A percentile compares a stretch with the other conserved stretches of the same genome.
Conservation (phyloP, 2,329 filamentous ascomycete genomes). For the Penicillium sclerotigenum region DNA sequence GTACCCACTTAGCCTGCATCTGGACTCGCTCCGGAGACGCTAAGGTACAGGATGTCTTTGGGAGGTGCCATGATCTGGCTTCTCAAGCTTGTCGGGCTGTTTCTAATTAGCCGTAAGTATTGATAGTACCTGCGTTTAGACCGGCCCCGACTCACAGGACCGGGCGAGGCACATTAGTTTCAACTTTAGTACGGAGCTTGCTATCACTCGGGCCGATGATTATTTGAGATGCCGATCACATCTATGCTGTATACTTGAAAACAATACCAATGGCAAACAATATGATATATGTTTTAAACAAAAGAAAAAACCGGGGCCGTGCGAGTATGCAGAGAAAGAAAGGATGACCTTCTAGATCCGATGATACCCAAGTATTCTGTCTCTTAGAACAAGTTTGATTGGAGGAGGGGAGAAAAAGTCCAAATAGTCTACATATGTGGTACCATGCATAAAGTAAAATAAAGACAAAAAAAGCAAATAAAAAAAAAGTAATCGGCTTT, state of each 20-base stretch:
- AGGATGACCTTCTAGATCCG: background rate
- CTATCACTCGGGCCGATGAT: constrained; percentile 8
- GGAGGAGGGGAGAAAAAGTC: constrained; percentile 2
- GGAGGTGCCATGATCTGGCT: background rate
- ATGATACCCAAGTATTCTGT: background rate
- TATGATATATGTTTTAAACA: background rate
- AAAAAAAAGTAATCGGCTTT: background rate
- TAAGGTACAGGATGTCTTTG: constrained; percentile 3
- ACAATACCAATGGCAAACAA: background rate
- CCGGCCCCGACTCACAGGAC: background rate
- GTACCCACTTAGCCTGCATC: constrained; percentile 9
- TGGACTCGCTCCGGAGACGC: constrained; percentile 2
- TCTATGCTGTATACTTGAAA: background rate
- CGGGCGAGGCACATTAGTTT: constrained; percentile 3
- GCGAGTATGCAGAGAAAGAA: constrained; percentile 1
- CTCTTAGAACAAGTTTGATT: background rate
- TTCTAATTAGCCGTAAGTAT: background rate
- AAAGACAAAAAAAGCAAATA: background rate
- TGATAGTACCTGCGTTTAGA: constrained; percentile 11
- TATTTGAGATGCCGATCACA: constrained; percentile 1
- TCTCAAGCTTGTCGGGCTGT: background rate
- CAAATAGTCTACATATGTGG: background rate
- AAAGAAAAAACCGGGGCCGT: background rate
- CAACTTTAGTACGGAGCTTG: constrained; percentile 5
- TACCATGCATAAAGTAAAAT: background rate